Base-by-base conservation (phyloP, 2,329 filamentous ascomycete genomes). In the Didymosphaeria variabile region DNA sequence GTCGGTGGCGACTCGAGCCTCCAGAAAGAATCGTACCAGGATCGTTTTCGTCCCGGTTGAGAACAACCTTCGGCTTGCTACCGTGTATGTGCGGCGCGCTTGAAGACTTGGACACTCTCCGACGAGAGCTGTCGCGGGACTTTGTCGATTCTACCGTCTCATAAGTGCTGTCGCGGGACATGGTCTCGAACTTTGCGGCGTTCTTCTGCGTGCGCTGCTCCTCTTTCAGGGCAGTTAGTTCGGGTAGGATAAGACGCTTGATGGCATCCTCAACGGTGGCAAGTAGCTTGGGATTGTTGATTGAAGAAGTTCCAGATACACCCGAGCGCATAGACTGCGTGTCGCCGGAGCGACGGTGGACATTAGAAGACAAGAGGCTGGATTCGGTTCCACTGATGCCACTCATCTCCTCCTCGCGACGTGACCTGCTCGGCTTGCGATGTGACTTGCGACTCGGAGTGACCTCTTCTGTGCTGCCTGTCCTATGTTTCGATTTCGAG, bases 181-280 rank as follows among this genome's bases (percentile, higher is more conserved):
- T 86, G 57, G 83, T 84, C 32, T 90, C 86, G 34, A 91, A 94
- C 60, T 89, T 90, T 58, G 87, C 87, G 12, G 87, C 87, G 69
- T 88, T 90, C 66, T 90, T 86, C 64, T 90, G 88, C 66, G 90
- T 90, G 77, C 92, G 94, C 76, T 94, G 91, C 73, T 97, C 93
- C 70, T 94, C 89, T 78, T 97, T 97, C 57, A 99, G 83, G 10
- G 93, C 92, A 69, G 93, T 94, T 47, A 99, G 84, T 78, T 99
- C 94, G 0, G 95, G 95, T 2, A 99, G 81, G 56, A 97, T 97
- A 53, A 97, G 84, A 52, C 93, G 87, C 64, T 93, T 90, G 72
- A 97, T 97, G 15, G 93, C 93, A 79, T 97, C 93, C 79, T 97
- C 94, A 3, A 97, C 94, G 0, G 93, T 95, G 72, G 95, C 92